Percentiles rank a stretch among this genome's conserved stretches.
These are phyloP conservation scores for Tetrahymena elliotti DNA, from an alignment of 73 alveolate genomes.

Conservation along the genomic window DNA sequence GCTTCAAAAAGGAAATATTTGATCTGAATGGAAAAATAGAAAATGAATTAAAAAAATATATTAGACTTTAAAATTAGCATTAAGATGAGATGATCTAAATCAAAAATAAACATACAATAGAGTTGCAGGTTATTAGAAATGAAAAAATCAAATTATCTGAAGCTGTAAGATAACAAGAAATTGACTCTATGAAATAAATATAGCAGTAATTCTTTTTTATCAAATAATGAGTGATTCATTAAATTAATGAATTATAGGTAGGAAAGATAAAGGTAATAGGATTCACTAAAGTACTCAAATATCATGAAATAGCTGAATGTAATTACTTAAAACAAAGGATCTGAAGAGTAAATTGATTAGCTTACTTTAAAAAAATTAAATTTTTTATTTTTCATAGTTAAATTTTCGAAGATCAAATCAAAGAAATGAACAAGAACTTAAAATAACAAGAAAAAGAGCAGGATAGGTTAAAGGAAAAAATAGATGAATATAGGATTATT, in stretches of 20 bases:
- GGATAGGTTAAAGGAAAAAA: background rate
- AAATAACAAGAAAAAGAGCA: background rate
- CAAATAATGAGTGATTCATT: background rate
- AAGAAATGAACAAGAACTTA: background rate
- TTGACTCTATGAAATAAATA: background rate
- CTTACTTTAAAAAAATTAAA: too few relatives aligned
- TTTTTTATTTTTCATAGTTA: too few relatives aligned
- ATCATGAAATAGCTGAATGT: background rate
- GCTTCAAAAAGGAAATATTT: background rate
- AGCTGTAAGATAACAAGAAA: background rate
- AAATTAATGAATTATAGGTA: background rate
- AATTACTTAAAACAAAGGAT: background rate
- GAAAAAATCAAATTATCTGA: background rate
- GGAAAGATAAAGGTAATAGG: background rate
- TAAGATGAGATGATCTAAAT: background rate
- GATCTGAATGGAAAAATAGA: background rate
- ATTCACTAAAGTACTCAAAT: background rate
- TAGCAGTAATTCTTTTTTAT: background rate
- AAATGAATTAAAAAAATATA: background rate
- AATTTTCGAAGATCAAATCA: background rate
- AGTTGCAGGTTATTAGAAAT: background rate
- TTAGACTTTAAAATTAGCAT: background rate
- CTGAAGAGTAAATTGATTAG: background rate
- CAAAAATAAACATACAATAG: background rate
- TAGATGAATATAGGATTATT: background rate